A percentile compares a stretch with the other conserved stretches of the same genome.
Conservation (phyloP, 2,329 filamentous ascomycete genomes). For the Penicillium nordicum region DNA sequence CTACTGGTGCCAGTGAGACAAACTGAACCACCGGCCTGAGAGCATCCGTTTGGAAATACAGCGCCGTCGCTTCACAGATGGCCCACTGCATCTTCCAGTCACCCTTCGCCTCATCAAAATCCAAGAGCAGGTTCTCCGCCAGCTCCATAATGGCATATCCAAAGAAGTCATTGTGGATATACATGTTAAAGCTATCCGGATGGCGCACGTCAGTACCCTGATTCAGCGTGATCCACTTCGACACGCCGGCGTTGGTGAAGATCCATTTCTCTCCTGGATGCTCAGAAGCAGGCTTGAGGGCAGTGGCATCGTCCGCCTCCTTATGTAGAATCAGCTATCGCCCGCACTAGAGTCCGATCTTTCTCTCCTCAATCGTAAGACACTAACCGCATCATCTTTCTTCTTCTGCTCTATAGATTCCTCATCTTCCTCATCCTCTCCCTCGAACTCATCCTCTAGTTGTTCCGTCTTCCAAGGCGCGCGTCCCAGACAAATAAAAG, state of each 20-base stretch:
- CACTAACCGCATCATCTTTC: background rate
- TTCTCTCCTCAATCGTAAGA: background rate
- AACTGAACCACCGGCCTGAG: constrained; percentile 23
- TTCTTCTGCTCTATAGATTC: background rate
- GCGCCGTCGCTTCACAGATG: constrained; percentile 39
- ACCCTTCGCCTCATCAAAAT: constrained; percentile 36
- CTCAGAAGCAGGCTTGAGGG: background rate
- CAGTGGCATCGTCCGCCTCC: background rate
- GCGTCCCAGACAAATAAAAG: background rate
- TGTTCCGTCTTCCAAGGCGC: background rate
- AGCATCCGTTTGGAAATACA: constrained; percentile 26
- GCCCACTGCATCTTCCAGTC: constrained; percentile 42
- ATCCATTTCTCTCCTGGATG: background rate
- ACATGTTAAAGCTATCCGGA: constrained; percentile 43
- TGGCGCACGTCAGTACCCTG: background rate
- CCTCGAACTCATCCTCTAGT: background rate
- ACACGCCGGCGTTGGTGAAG: background rate
- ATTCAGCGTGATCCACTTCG: background rate
- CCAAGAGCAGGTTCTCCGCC: constrained; percentile 43
- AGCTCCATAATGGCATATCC: constrained; percentile 44
- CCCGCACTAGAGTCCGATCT: background rate
- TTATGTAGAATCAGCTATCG: background rate
- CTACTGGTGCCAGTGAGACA: background rate
- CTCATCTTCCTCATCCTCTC: background rate
- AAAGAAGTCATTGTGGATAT: constrained; percentile 45